These are phyloP conservation scores for Aureobasidium sp. DNA, from an alignment of 2,329 filamentous ascomycete species.

Conservation along the genomic window DNA sequence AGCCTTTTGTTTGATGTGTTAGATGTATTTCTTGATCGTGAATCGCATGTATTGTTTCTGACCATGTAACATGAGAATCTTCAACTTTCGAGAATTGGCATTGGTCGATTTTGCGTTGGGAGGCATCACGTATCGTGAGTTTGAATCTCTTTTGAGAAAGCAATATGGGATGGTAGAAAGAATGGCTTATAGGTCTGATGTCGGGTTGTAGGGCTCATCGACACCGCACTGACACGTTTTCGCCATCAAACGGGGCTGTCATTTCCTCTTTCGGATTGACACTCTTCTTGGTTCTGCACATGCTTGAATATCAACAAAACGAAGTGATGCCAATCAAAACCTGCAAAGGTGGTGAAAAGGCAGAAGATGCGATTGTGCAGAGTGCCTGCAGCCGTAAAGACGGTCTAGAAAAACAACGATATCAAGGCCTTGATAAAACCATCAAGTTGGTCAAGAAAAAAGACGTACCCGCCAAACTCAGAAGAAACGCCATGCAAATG, in stretches of 20 bases:
- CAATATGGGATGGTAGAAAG: not conserved
- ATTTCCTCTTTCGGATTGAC: slow-evolving; percentile 1
- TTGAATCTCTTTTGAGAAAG: too few relatives aligned
- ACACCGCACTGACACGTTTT: not conserved
- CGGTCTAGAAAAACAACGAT: too few relatives aligned
- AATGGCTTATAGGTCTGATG: too few relatives aligned
- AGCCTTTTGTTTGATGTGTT: slow-evolving; percentile 49
- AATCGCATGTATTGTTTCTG: not conserved
- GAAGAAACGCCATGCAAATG: not conserved
- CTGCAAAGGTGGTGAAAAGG: too few relatives aligned
- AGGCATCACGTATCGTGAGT: not conserved
- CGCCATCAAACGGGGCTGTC: not conserved
- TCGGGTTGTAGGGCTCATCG: not conserved
- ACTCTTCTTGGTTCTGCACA: not conserved
- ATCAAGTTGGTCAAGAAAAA: not conserved
- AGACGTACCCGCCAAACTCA: not conserved
- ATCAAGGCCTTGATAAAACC: too few relatives aligned
- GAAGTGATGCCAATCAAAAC: too few relatives aligned
- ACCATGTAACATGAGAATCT: slow-evolving; percentile 43
- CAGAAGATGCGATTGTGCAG: not conserved
- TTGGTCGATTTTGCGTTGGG: not conserved
- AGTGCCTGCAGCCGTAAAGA: too few relatives aligned
- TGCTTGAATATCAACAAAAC: not conserved
- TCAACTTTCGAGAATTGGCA: slow-evolving; percentile 26
- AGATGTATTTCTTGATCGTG: not conserved